Conservation (phyloP, 2,329 filamentous ascomycete species). For the Penicillium italicum region DNA sequence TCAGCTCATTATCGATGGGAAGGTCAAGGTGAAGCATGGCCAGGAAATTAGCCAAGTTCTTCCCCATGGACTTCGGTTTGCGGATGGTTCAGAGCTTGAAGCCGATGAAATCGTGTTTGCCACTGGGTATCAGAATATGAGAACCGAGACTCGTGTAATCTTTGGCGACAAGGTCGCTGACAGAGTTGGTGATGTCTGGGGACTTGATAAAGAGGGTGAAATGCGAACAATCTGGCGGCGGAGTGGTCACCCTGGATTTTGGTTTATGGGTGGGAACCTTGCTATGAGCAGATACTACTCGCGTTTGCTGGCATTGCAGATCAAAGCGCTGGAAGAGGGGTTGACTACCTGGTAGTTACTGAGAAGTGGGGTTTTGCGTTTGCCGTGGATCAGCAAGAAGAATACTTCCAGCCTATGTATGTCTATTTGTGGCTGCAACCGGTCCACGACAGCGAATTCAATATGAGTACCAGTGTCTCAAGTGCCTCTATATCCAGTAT, state of each 20-base stretch:
- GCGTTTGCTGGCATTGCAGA: constrained; percentile 49
- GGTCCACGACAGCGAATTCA: neutral
- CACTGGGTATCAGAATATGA: constrained; percentile 64
- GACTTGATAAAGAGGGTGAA: constrained; percentile 55
- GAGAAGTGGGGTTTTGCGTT: neutral
- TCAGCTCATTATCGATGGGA: constrained; percentile 59
- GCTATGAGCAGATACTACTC: constrained; percentile 62
- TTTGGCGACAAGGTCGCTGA: constrained; percentile 62
- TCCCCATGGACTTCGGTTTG: constrained; percentile 48
- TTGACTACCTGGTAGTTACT: constrained; percentile 13
- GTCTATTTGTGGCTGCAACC: neutral
- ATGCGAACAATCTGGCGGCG: constrained; percentile 58
- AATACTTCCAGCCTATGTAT: neutral
- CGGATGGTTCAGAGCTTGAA: constrained; percentile 56
- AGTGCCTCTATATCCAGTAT: neutral
- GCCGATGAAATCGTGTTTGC: constrained; percentile 64
- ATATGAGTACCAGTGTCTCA: neutral
- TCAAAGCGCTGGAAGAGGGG: constrained; percentile 43
- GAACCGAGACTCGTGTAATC: constrained; percentile 56
- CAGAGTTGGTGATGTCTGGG: constrained; percentile 59
- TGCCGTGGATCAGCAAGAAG: neutral
- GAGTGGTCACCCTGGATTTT: constrained; percentile 63
- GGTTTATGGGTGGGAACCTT: constrained; percentile 65
- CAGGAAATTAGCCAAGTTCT: constrained; percentile 56
- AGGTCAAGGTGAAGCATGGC: constrained; percentile 62